Evolutionary conservation across 805 yeast species (phyloP), one percentile per base, ranked within the genome.

Genomic region (Saccharomycopsis sp.): DNA sequence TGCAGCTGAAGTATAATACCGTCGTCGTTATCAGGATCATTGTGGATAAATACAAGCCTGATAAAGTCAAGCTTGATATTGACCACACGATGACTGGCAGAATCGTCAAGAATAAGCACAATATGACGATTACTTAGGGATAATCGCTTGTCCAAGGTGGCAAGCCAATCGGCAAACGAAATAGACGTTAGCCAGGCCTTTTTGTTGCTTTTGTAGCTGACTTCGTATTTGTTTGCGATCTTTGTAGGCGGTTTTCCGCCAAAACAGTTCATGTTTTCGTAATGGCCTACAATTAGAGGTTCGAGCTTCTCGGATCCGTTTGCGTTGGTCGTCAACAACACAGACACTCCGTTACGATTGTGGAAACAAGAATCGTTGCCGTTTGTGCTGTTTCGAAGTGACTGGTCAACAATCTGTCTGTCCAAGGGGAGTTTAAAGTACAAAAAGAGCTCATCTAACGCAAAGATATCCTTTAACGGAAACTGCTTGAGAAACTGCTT

Each of bases 131-230:
- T 71, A 15, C 73, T 72, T 53, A 71, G 66, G 1, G 81, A 77
- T 23, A 84, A 66, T 61, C 85, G 76, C 65, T 84, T 85, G 59
- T 84, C 88, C 68, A 84, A 71, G 12, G 83, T 74, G 0, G 81
- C 74, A 34, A 84, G 66, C 78, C 86, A 84, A 63, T 83, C 83
- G 62, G 83, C 85, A 63, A 84, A 84, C 65, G 82, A 70, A 19
- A 82, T 79, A 3, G 86, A 78, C 1, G 88, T 84, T 38, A 84
- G 70, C 86, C 87, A 83, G 58, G 82, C 80, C 69, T 80, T 81
- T 52, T 78, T 75, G 63, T 84, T 84, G 55, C 84, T 80, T 61
- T 82, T 83, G 68, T 83, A 84, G 12, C 78, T 73, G 5, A 84
- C 72, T 12, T 78, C 78, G 65, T 81, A 81, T 47, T 73, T 76